Evolutionary conservation across 2,329 filamentous ascomycete genomes (phyloP).

Genomic region (Penicillium sp.): DNA sequence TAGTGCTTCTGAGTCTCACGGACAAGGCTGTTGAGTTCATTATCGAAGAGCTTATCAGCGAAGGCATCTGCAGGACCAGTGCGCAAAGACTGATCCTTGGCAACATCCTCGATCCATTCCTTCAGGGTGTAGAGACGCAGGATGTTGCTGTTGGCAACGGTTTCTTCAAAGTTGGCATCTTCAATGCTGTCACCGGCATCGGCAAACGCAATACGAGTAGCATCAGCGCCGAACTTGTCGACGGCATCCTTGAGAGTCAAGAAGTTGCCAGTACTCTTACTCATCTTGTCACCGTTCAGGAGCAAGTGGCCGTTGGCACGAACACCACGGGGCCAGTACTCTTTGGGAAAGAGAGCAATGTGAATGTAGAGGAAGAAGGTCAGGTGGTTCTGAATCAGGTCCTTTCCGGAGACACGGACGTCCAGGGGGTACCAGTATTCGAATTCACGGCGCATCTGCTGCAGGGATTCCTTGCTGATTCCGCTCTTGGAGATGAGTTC

Average conservation of each 20-base stretch:
- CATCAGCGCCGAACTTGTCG: constrained; percentile 91
- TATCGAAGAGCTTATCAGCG: constrained; percentile 85
- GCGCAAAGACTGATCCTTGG: constrained; percentile 70
- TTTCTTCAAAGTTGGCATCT: constrained; percentile 96
- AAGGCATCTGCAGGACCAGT: constrained; percentile 71
- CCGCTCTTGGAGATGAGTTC: constrained; percentile 62
- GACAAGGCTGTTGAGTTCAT: constrained; percentile 85
- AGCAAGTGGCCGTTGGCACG: constrained; percentile 90
- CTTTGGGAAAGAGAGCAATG: constrained; percentile 76
- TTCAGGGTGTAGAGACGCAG: constrained; percentile 76
- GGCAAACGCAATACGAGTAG: constrained; percentile 82
- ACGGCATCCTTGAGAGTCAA: constrained; percentile 82
- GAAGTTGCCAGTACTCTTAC: constrained; percentile 96
- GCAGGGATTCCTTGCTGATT: constrained; percentile 69
- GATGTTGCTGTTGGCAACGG: constrained; percentile 87
- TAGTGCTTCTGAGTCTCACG: constrained; percentile 76
- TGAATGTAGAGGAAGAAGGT: constrained; percentile 96
- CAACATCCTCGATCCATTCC: constrained; percentile 87
- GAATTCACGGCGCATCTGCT: constrained; percentile 83
- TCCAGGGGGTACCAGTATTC: constrained; percentile 97
- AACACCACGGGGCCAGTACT: constrained; percentile 84
- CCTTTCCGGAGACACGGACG: constrained; percentile 83
- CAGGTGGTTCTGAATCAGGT: constrained; percentile 87
- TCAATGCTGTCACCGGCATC: constrained; percentile 92
- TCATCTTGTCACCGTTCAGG: constrained; percentile 98